Base-by-base conservation (phyloP, 805 yeast species). In the Pichia deserticola region DNA sequence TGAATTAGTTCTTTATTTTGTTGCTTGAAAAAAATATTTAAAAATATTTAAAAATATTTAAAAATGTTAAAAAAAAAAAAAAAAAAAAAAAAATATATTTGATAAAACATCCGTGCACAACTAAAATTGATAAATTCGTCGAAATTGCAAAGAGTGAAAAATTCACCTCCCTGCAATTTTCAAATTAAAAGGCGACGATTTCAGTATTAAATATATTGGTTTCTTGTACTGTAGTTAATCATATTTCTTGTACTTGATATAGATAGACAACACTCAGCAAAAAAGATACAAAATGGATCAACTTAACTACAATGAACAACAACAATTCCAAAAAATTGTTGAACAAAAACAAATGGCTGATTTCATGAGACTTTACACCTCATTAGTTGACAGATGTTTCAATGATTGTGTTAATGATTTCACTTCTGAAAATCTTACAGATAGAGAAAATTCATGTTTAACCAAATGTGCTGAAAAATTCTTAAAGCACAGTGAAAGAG, bases 281-380 rank as follows among this genome's bases (percentile, higher is more conserved):
- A 9, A 20, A 10, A 45, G 42, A 29, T 30, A 36, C 59, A 77
- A 60, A 48, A 92, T 92, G 99, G 99, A 92, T 65, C 95, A 88
- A 71, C 78, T 92, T 61, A 92, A 92, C 78, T 83, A 82, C 66
- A 86, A 88, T 68, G 99, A 92, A 74, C 98, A 93, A 73, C 97
- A 89, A 72, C 92, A 89, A 62, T 92, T 92, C 72, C 96, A 89
- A 72, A 90, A 84, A 69, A 74, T 92, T 56, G 96, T 92, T 57
- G 99, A 92, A 74, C 90, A 86, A 68, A 92, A 92, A 77, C 99
- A 92, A 73, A 90, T 93, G 97, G 87, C 86, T 71, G 99, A 92
- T 70, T 93, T 92, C 84, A 92, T 93, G 98, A 85, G 93, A 68
- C 75, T 86, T 51, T 93, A 93, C 79, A 89, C 98, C 57, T 85